Conservation (phyloP, 495 filamentous ascomycete species). For the Echria macrotheca region DNA sequence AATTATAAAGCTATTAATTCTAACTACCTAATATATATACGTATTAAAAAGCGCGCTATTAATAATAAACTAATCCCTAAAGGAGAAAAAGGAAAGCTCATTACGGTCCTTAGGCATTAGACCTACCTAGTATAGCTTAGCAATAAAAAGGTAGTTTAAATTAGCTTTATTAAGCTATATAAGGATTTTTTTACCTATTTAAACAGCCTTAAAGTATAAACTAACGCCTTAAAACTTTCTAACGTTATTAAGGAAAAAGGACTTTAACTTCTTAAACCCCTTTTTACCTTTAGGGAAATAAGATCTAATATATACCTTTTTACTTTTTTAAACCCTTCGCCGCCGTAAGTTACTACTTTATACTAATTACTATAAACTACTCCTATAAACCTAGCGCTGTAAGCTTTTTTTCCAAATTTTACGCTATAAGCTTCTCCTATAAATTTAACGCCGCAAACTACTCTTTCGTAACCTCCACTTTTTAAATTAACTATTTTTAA, state of each 20-base stretch:
- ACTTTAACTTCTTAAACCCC: no score
- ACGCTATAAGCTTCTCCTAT: no score
- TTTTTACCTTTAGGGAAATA: no score
- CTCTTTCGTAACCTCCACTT: neutral
- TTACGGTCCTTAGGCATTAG: neutral
- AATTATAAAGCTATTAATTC: neutral
- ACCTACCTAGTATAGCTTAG: neutral
- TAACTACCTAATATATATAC: neutral
- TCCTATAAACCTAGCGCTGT: no score
- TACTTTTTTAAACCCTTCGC: no score
- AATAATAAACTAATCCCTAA: neutral
- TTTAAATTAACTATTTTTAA: neutral
- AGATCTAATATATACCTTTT: no score
- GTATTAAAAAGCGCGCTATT: neutral
- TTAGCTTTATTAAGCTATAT: no score
- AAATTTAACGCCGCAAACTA: neutral
- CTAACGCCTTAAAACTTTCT: neutral
- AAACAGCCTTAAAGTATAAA: neutral
- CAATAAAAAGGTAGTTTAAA: no score
- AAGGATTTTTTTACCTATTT: no score
- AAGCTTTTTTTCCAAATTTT: no score
- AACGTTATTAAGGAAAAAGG: neutral
- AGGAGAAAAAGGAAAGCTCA: neutral
- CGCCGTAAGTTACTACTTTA: no score
- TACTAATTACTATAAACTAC: no score